These are phyloP conservation scores for Talaromyces sp. DNA, from an alignment of 2,329 filamentous ascomycete genomes.

Conservation along the genomic window DNA sequence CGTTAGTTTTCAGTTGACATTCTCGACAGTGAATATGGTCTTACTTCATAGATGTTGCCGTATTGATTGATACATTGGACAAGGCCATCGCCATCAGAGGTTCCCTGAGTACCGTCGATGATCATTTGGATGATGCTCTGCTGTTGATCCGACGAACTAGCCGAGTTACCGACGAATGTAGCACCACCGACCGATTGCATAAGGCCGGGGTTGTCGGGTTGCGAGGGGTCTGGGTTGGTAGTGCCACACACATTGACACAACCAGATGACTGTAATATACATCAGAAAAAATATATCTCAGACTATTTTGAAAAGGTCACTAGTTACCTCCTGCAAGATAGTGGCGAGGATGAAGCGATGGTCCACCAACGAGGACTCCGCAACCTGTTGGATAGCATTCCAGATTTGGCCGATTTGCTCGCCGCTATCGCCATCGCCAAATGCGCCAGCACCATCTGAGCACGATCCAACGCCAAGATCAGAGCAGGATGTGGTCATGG, in stretches of 20 bases:
- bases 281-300: background rate
- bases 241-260: conserved; percentile 8
- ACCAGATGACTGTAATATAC: conserved; percentile 4
- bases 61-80: conserved; percentile 11
- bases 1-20: background rate
- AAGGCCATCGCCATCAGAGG: conserved; percentile 5
- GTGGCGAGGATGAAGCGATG: conserved; percentile 11
- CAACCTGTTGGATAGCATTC: conserved; percentile 12
- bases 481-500: conserved; percentile 7
- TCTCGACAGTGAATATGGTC: background rate
- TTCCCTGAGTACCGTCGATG: conserved; percentile 8
- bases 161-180: conserved; percentile 8
- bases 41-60: conserved; percentile 10
- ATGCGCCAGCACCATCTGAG: conserved; percentile 3
- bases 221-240: conserved; percentile 8
- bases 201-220: conserved; percentile 8
- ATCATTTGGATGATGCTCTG: conserved; percentile 9
- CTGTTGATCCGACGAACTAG: conserved; percentile 2
- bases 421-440: conserved; percentile 2
- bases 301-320: too few relatives aligned
- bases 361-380: conserved; percentile 6
- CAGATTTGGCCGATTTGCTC: conserved; percentile 9
- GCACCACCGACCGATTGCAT: conserved; percentile 10
- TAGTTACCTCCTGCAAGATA: conserved; percentile 6
- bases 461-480: conserved; percentile 7